Evolutionary conservation across 805 yeast genomes (phyloP), one percentile per base, ranked within the genome.

Genomic region (Metschnikowia aberdeeniae): DNA sequence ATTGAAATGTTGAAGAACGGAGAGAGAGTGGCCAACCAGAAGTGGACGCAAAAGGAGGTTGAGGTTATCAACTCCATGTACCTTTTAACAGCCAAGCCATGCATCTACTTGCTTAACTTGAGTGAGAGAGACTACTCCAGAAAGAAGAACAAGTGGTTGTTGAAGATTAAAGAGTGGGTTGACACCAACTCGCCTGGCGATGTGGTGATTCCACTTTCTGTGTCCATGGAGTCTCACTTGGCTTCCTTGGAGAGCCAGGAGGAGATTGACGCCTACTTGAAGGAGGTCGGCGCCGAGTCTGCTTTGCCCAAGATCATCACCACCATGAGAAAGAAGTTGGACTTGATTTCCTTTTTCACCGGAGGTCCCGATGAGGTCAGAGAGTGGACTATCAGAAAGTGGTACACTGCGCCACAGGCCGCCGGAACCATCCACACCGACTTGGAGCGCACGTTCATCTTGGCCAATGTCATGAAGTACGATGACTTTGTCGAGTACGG

Each of bases 81-180:
- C 58, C 77, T 93, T 60, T 77, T 93, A 61, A 89, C 98, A 11
- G 97, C 99, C 53, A 93, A 93, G 72, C 97, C 98, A 53, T 79
- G 93, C 59, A 89, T 95, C 59, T 90, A 87, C 74, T 78, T 93
- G 61, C 84, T 92, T 59, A 93, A 93, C 75, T 78, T 89, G 62
- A 84, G 89, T 50, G 96, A 89, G 76, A 80, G 75, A 51, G 99
- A 93, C 67, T 93, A 82, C 72, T 72, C 85, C 55, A 82, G 89
- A 71, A 83, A 87, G 77, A 82, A 82, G 78, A 92, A 92, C 78
- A 89, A 89, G 80, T 85, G 85, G 66, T 75, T 90, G 62, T 67
- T 78, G 40, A 80, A 75, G 55, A 89, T 93, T 66, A 83, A 89
- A 71, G 82, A 83, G 70, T 93, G 99, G 99, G 85, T 90, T 57